Evolutionary conservation across 495 filamentous ascomycete genomes (phyloP).

Genomic region (Bathelium albidoporum): DNA sequence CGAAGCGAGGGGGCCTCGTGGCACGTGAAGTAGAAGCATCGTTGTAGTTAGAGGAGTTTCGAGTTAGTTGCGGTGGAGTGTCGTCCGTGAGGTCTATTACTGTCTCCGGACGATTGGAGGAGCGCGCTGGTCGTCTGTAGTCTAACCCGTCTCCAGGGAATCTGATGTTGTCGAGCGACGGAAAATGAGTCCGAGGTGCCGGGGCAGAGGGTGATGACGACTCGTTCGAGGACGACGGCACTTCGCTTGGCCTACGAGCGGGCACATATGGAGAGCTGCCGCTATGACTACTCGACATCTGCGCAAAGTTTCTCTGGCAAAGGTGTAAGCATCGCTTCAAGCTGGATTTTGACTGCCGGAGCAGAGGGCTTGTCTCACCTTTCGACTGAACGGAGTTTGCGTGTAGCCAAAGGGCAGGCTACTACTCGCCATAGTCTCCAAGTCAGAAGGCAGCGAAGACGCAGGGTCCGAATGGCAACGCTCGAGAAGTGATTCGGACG

Average conservation of each 20-base stretch:
- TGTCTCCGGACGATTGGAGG: background rate
- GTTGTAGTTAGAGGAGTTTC: background rate
- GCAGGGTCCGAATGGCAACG: background rate
- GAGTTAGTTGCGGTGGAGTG: background rate
- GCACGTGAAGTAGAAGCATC: conserved; percentile 8
- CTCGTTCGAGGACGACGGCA: background rate
- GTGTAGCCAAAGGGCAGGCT: background rate
- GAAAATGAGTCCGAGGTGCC: background rate
- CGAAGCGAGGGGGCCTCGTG: conserved; percentile 14
- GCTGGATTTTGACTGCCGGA: background rate
- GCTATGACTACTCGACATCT: background rate
- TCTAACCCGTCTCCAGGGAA: conserved; percentile 20
- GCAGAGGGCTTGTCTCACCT: background rate
- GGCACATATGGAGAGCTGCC: background rate
- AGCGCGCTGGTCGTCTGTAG: conserved; percentile 16
- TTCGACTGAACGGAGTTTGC: background rate
- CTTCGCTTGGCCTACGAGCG: background rate
- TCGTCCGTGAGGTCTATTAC: conserved; percentile 24
- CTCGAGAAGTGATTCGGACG: background rate
- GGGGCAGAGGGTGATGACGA: background rate
- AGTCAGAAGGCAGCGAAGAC: background rate
- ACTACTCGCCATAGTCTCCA: background rate
- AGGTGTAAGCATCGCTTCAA: background rate
- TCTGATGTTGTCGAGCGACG: background rate
- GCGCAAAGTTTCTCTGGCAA: background rate